These are phyloP conservation scores for Davidsoniella virescens DNA, from an alignment of 2,329 filamentous ascomycete genomes.

Conservation along the genomic window DNA sequence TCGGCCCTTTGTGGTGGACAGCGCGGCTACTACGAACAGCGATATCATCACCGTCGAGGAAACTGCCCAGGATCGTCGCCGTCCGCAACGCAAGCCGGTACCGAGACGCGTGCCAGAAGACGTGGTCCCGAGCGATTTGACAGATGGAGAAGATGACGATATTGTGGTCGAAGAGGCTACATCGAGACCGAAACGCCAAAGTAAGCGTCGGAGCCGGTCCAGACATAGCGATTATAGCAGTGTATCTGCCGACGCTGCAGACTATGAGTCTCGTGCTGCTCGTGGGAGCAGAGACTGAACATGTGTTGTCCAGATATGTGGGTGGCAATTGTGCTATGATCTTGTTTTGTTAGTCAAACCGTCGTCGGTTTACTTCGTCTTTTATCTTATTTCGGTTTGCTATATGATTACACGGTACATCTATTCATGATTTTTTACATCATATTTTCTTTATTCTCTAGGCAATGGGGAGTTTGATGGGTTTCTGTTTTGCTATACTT, in stretches of 20 bases:
- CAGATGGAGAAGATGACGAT: background rate
- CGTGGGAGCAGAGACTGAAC: conserved; percentile 1
- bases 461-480: background rate
- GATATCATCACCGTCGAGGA: conserved; percentile 9
- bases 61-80: background rate
- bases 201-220: conserved; percentile 1
- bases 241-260: conserved; percentile 2
- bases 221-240: conserved; percentile 7
- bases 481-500: too few species aligned
- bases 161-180: conserved; percentile 5
- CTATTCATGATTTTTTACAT: background rate
- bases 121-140: background rate
- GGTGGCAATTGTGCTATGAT: background rate
- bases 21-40: conserved; percentile 1
- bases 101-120: background rate
- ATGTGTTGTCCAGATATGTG: background rate
- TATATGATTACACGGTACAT: too few species aligned
- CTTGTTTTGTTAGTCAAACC: background rate
- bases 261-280: background rate
- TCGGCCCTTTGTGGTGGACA: background rate
- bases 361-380: background rate
- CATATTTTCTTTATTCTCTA: background rate
- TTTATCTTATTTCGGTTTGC: background rate
- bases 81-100: conserved; percentile 5
- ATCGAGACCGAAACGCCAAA: background rate